Conservation (phyloP, 305 asterid genomes). For the Rubia occidens region DNA sequence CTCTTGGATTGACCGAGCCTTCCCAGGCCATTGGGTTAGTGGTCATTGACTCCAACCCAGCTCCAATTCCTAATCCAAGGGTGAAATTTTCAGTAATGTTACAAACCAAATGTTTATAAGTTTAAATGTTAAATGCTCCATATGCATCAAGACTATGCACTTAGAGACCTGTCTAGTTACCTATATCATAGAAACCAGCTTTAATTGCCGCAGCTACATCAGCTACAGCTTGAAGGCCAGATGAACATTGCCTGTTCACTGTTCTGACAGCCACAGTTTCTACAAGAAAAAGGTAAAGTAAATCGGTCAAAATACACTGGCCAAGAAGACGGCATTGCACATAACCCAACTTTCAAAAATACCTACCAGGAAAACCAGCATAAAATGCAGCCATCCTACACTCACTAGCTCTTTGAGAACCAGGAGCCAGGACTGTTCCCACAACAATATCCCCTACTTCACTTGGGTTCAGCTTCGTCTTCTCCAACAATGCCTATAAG, state of each 20-base stretch:
- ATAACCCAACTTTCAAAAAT: background rate
- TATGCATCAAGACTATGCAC: background rate
- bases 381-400: conserved; percentile 99
- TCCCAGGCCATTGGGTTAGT: conserved; percentile 90
- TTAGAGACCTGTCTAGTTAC: conserved; percentile 24
- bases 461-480: conserved; percentile 68
- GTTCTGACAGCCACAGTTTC: conserved; percentile 65
- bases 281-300: conserved; percentile 12
- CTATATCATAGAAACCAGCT: conserved; percentile 23
- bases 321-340: background rate
- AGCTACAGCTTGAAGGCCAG: conserved; percentile 91
- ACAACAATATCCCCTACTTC: conserved; percentile 98
- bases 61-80: conserved; percentile 69
- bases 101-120: background rate
- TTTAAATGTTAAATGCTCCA: background rate
- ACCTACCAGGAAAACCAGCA: conserved; percentile 96
- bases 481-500: conserved; percentile 66
- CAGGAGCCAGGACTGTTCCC: conserved; percentile 94
- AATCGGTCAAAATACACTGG: background rate
- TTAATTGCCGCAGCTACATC: conserved; percentile 98
- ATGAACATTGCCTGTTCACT: conserved; percentile 95
- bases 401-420: conserved; percentile 92
- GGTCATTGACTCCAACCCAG: conserved; percentile 96
- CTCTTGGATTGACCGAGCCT: conserved; percentile 89
- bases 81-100: conserved; percentile 13